phyloP scores from a whole-genome alignment of 768 basidiomycete species.

The Mycena belliarum region DNA sequence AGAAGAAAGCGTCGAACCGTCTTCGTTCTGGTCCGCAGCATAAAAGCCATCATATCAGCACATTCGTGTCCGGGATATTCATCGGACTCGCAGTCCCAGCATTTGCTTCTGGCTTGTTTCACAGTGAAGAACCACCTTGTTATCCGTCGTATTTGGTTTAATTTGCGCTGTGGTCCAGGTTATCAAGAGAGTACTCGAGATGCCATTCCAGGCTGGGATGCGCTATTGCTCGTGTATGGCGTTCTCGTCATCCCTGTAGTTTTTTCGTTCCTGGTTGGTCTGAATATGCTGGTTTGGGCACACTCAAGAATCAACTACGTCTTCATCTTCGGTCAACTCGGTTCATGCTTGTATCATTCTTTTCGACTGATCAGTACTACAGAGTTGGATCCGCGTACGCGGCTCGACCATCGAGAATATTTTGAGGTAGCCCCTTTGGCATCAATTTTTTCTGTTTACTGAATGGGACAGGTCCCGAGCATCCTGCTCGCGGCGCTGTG shows the following conservation, averaged over 20 bases:
- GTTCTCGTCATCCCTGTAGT: constrained; percentile 72
- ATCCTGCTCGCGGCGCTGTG: constrained; percentile 73
- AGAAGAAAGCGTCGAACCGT: constrained; percentile 70
- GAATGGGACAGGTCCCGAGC: constrained; percentile 63
- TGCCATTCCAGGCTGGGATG: constrained; percentile 68
- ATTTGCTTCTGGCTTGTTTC: constrained; percentile 58
- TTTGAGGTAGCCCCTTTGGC: constrained; percentile 41
- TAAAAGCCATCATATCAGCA: constrained; percentile 68
- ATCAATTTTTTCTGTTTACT: neutral
- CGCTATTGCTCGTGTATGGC: constrained; percentile 77
- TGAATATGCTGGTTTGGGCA: constrained; percentile 84
- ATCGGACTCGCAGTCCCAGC: constrained; percentile 77
- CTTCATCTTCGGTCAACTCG: constrained; percentile 79
- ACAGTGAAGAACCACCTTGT: constrained; percentile 40
- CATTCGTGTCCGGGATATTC: constrained; percentile 72
- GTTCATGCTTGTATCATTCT: neutral
- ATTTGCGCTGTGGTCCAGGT: constrained; percentile 37
- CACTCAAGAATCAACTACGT: constrained; percentile 82
- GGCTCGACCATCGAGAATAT: constrained; percentile 78
- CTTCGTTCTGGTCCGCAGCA: constrained; percentile 55
- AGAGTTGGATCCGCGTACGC: constrained; percentile 73
- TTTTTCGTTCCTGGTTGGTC: constrained; percentile 73
- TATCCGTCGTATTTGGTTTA: neutral
- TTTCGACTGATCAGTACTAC: neutral
- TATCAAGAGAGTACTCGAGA: constrained; percentile 53